Evolutionary conservation across 2,329 filamentous ascomycete genomes (phyloP), one percentile per base, ranked within the genome.

Genomic region (Ophiocordyceps camponoti-rufipedis): DNA sequence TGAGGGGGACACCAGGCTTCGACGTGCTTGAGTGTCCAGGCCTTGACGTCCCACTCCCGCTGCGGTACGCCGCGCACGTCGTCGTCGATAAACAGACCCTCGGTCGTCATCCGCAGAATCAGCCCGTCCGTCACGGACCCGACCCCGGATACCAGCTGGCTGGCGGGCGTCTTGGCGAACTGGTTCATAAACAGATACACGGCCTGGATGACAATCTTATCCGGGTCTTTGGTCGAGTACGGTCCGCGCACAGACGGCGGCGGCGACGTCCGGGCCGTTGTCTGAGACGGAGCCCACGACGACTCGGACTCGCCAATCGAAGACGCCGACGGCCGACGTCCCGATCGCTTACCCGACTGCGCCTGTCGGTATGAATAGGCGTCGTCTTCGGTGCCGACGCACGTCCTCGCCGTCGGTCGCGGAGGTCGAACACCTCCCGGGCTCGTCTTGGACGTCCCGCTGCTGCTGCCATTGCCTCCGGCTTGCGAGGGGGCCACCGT

Each of bases 21-120:
- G 62, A 93, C 78, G 52, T 82, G 69, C 66, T 94, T 95, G 64
- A 98, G 75, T 41, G 87, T 94, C 91, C 91, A 96, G 28, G 89
- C 88, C 63, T 96, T 96, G 58, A 96, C 79, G 61, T 98, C 91
- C 91, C 91, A 98, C 65, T 98, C 91, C 48, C 91, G 79, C 64
- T 96, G 87, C n/a, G 85, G 80, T 14, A 95, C 85, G 49, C 80
- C 79, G 41, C 88, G 80, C 45, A 95, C 76, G 60, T 96, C 91
- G 61, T 98, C 91, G 60, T 98, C 91, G 57, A 98, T 91, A 64
- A 96, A 96, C 45, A 96, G 72, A 16, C 91, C 91, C 61, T 94
- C 89, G 1, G 86, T 94, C 11, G 85, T 89, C 56, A 96, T 91
- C 44, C 85, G 83, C 49, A 98, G 72, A 49, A 96, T 84, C 42